Conservation (phyloP, 495 filamentous ascomycete genomes). For the Lophiostoma macrostomum region DNA sequence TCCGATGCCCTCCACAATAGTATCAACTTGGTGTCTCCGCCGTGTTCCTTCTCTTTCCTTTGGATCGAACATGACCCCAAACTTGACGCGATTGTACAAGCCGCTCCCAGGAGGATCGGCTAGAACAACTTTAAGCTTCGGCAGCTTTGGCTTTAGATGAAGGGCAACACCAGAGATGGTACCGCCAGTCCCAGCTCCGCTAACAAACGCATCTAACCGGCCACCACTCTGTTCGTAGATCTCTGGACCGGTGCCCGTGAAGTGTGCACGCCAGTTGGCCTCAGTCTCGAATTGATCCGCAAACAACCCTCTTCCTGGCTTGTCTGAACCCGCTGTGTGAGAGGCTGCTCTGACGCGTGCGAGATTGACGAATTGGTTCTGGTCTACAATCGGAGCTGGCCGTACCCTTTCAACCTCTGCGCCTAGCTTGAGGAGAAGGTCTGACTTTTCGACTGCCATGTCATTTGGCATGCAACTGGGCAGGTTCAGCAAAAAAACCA, state of each 20-base stretch:
- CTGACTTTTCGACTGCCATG: slow-evolving; percentile 82
- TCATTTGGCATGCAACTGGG: slow-evolving; percentile 88
- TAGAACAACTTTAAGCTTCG: slow-evolving; percentile 68
- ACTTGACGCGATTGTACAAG: slow-evolving; percentile 81
- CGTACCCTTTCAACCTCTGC: slow-evolving; percentile 84
- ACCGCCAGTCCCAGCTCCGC: slow-evolving; percentile 93
- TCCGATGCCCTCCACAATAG: slow-evolving; percentile 93
- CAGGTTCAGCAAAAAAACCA: background rate
- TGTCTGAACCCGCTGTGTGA: slow-evolving; percentile 58
- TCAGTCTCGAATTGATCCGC: slow-evolving; percentile 93
- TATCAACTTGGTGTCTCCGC: slow-evolving; percentile 85
- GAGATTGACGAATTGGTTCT: slow-evolving; percentile 90
- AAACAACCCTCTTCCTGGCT: slow-evolving; percentile 69
- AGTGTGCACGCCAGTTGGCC: slow-evolving; percentile 84
- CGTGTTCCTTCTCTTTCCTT: slow-evolving; percentile 89
- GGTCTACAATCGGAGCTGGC: slow-evolving; percentile 86
- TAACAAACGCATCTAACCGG: slow-evolving; percentile 80
- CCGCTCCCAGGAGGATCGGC: slow-evolving; percentile 95
- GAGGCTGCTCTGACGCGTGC: slow-evolving; percentile 72
- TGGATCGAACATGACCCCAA: slow-evolving; percentile 91
- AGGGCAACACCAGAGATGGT: slow-evolving; percentile 84
- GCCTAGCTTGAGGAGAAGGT: slow-evolving; percentile 83
- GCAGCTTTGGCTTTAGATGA: slow-evolving; percentile 70
- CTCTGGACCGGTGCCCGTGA: slow-evolving; percentile 80
- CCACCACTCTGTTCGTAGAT: slow-evolving; percentile 77